Base-by-base conservation (phyloP, 2,329 filamentous ascomycete genomes). In the Pseudogymnoascus sp. region DNA sequence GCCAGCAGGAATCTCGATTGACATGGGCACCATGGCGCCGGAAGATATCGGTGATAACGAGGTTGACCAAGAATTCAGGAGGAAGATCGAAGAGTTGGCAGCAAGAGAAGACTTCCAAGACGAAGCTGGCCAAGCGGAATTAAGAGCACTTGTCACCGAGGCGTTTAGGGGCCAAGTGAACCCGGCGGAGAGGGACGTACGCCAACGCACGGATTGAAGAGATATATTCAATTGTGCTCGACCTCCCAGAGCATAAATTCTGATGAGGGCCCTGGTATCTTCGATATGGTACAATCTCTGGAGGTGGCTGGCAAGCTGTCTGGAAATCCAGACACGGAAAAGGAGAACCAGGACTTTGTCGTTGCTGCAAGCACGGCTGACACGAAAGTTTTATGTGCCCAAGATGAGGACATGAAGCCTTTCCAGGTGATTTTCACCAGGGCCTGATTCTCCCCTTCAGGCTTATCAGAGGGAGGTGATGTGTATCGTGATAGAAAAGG, bases 11-110 rank as follows among this genome's bases (percentile, higher is more conserved):
- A 80, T 97, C 64, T 83, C 85, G 59, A 81, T 99, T 65, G 90
- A 89, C 33, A 76, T 97, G 63, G 89, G 89, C 55, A 89, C 89
- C 1, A 87, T 95, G 80, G 80, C 83, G 5, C 83, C 88, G 68
- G 79, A 84, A 49, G 85, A 84, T 11, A 83, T 84, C 5, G 81
- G 79, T 1, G 81, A 80, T 40, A 85, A 87, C 66, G 84, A 88
- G 63, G 84, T 88, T 7, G 92, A 97, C 72, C 86, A 90, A 1
- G 92, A 93, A 68, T 91, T 99, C 68, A 86, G 88, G 71, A 81
- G 88, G 67, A 83, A 90, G 61, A 97, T 99, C 71, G 92, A 97
- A 71, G 89, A 96, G 75, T 77, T 99, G 64, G 93, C 95, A 1
- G 83, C 88, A 37, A 82, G 91, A 41, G 87, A 89, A 23, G 92